Evolutionary conservation across 768 basidiomycete species (phyloP).

Genomic region (Filobasidium floriforme): DNA sequence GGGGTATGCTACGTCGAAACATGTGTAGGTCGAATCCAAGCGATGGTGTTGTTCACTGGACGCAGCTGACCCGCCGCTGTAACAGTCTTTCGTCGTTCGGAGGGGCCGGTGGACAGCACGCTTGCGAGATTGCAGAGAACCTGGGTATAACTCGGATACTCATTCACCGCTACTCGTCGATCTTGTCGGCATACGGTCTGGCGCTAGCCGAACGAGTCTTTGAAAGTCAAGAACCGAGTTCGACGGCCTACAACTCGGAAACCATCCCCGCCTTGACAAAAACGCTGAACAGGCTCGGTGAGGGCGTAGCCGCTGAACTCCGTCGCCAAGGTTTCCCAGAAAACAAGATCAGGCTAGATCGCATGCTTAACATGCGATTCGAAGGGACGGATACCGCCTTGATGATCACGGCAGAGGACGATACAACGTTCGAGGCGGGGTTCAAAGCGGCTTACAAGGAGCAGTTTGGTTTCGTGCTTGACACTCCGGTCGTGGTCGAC

Average conservation of each 20-base stretch:
- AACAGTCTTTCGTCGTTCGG: constrained; percentile 44
- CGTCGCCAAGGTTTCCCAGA: constrained; percentile 70
- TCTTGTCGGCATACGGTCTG: constrained; percentile 87
- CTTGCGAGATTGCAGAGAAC: constrained; percentile 33
- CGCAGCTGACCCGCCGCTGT: too few relatives aligned
- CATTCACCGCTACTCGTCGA: constrained; percentile 66
- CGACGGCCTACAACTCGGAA: constrained; percentile 60
- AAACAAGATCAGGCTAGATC: constrained; percentile 62
- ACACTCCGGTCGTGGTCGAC: constrained; percentile 80
- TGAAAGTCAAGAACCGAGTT: constrained; percentile 83
- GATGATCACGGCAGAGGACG: constrained; percentile 62
- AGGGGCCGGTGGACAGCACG: constrained; percentile 44
- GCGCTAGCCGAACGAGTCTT: constrained; percentile 55
- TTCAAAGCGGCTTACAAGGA: constrained; percentile 74
- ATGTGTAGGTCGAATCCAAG: constrained; percentile 50
- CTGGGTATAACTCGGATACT: constrained; percentile 24
- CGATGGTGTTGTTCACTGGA: constrained; percentile 14
- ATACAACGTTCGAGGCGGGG: constrained; percentile 67
- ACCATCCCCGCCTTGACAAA: constrained; percentile 54
- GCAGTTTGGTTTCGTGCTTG: constrained; percentile 86
- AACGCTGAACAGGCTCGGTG: constrained; percentile 63
- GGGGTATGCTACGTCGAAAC: constrained; percentile 72
- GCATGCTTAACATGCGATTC: constrained; percentile 49
- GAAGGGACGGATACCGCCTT: constrained; percentile 63
- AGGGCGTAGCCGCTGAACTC: constrained; percentile 61